phyloP scores from a whole-genome alignment of 176 grass and related monocot species.

The Areca catechu region DNA sequence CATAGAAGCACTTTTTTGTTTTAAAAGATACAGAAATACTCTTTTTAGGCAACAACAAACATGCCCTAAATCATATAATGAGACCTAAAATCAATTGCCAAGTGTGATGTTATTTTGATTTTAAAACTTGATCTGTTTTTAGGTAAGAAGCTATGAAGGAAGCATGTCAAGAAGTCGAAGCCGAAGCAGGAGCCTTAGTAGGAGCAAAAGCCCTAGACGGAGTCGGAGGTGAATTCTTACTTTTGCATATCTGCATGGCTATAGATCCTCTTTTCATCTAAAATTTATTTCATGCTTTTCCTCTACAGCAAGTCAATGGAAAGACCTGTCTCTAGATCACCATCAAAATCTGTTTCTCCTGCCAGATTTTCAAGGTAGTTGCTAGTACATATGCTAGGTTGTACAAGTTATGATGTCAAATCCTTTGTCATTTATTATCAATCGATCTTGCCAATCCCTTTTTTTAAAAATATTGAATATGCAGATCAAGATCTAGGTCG shows the following conservation, averaged over 20 bases:
- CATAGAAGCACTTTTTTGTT: too few species aligned
- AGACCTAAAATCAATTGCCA: too few species aligned
- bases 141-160: conserved; percentile 15
- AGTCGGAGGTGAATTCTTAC: not conserved
- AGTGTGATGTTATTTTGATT: too few species aligned
- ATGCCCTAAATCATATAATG: too few species aligned
- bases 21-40: too few species aligned
- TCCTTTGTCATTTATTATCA: not conserved
- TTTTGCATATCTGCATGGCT: not conserved
- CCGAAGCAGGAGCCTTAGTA: conserved; percentile 2
- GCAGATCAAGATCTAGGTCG: conserved; percentile 23
- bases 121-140: not conserved
- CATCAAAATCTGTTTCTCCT: conserved; percentile 10
- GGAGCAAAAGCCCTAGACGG: conserved; percentile 7
- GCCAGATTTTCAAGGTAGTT: conserved; percentile 7
- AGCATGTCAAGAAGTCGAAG: conserved; percentile 13
- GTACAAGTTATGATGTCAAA: not conserved
- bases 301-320: conserved; percentile 14
- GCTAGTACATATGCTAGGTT: not conserved
- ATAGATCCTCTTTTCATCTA: not conserved
- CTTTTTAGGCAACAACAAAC: too few species aligned
- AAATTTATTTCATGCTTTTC: not conserved
- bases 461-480: not conserved
- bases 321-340: conserved; percentile 1
- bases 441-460: not conserved